phyloP scores from a whole-genome alignment of 2,329 filamentous ascomycete species.

The Ceratocystiopsis brevicomis region DNA sequence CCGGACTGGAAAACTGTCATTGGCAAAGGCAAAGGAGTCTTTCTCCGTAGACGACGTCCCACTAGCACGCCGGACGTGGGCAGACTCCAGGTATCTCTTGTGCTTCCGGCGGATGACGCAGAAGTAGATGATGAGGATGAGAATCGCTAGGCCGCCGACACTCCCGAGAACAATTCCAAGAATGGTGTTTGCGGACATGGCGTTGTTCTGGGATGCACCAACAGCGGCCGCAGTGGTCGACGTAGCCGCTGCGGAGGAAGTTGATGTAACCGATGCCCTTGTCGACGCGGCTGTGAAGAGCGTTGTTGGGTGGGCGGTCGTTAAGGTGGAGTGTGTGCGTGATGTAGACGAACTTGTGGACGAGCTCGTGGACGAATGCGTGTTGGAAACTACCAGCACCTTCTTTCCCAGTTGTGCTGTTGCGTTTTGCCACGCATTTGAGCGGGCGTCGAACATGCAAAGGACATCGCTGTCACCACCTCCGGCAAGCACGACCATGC shows the following conservation, averaged over 20 bases:
- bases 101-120: conserved; percentile 37
- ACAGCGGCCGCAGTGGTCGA: conserved; percentile 8
- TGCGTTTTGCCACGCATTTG: conserved; percentile 65
- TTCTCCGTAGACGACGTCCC: conserved; percentile 37
- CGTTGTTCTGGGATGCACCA: conserved; percentile 14
- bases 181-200: conserved; percentile 32
- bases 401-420: conserved; percentile 23
- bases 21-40: conserved; percentile 28
- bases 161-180: conserved; percentile 68
- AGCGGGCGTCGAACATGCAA: conserved; percentile 54
- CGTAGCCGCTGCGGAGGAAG: conserved; percentile 14
- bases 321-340: conserved; percentile 13
- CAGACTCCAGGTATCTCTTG: conserved; percentile 28
- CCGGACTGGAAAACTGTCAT: conserved; percentile 20
- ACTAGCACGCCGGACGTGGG: conserved; percentile 24
- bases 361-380: conserved; percentile 3
- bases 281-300: conserved; percentile 9
- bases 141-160: conserved; percentile 51
- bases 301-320: conserved; percentile 3
- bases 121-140: conserved; percentile 49
- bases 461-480: conserved; percentile 46
- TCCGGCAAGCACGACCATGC: conserved; percentile 60
- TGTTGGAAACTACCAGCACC: conserved; percentile 22
- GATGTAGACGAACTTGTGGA: conserved; percentile 14
- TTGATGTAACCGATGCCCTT: neutral